Evolutionary conservation across 352 stramenopile species (phyloP).

Genomic region (Nothophytophthora sp.): DNA sequence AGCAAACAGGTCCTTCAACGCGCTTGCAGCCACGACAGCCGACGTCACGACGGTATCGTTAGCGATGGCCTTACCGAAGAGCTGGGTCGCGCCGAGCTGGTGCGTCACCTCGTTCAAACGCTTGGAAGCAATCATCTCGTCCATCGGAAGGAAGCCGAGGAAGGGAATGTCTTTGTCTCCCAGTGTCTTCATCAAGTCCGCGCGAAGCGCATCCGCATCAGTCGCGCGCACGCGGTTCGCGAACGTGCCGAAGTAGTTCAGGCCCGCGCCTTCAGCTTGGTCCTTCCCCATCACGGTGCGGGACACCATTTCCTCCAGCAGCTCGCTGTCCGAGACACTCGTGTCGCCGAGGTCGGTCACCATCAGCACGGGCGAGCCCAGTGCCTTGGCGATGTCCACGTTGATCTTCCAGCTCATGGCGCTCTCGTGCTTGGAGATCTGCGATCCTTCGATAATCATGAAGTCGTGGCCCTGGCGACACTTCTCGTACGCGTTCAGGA

Average conservation of each 20-base stretch:
- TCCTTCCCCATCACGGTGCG: slow-evolving; percentile 61
- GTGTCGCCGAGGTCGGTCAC: slow-evolving; percentile 52
- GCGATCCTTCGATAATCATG: slow-evolving; percentile 80
- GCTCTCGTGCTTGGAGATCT: slow-evolving; percentile 64
- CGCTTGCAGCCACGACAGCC: slow-evolving; percentile 64
- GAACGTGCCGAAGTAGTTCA: slow-evolving; percentile 75
- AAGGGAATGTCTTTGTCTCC: slow-evolving; percentile 49
- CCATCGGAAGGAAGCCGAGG: slow-evolving; percentile 64
- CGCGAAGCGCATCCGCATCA: slow-evolving; percentile 40
- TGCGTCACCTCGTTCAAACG: slow-evolving; percentile 73
- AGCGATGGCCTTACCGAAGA: slow-evolving; percentile 67
- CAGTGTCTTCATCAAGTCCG: slow-evolving; percentile 32
- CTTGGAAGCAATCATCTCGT: slow-evolving; percentile 72
- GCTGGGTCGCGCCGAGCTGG: slow-evolving; percentile 61
- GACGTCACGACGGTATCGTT: slow-evolving; percentile 74
- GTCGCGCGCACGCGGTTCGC: slow-evolving; percentile 62
- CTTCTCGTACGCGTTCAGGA: slow-evolving; percentile 62
- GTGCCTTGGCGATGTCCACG: slow-evolving; percentile 73
- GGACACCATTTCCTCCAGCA: slow-evolving; percentile 54
- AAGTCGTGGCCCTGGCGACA: slow-evolving; percentile 70
- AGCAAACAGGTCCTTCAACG: slow-evolving; percentile 72
- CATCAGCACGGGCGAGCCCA: slow-evolving; percentile 64
- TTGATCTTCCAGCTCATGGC: slow-evolving; percentile 84
- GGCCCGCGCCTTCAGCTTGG: slow-evolving; percentile 51
- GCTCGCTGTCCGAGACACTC: slow-evolving; percentile 22